phyloP scores from a whole-genome alignment of 2,329 filamentous ascomycete genomes.

The Verruconis gallopava region DNA sequence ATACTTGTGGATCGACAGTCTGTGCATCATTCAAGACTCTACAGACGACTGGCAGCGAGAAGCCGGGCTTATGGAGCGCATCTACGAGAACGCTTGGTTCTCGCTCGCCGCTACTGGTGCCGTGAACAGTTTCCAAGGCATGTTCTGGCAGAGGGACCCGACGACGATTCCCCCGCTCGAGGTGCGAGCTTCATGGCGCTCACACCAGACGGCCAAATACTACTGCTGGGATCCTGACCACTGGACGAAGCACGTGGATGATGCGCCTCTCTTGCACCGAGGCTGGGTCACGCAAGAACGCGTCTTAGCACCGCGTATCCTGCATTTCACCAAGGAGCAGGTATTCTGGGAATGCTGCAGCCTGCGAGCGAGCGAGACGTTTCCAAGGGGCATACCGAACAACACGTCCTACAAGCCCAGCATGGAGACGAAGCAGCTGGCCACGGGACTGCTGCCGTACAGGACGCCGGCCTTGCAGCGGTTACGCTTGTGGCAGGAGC shows the following conservation, averaged over 20 bases:
- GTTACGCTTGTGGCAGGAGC: conserved; percentile 7
- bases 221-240: too few relatives aligned
- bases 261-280: conserved; percentile 4
- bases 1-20: conserved; percentile 14
- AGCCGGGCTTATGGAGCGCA: conserved; percentile 11
- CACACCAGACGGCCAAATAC: too few relatives aligned
- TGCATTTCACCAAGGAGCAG: conserved; percentile 10
- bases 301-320: conserved; percentile 10
- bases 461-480: background rate
- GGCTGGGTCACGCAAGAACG: conserved; percentile 12
- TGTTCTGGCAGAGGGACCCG: conserved; percentile 7
- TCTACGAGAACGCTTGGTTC: conserved; percentile 12
- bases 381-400: conserved; percentile 9
- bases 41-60: conserved; percentile 11
- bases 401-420: background rate
- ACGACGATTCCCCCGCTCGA: conserved; percentile 5
- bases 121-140: background rate
- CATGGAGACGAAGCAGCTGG: background rate
- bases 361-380: conserved; percentile 2
- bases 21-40: conserved; percentile 15
- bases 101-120: conserved; percentile 1
- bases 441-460: conserved; percentile 8
- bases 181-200: conserved; percentile 10
- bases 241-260: background rate
- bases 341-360: conserved; percentile 12